Evolutionary conservation across 2,329 filamentous ascomycete genomes (phyloP), one percentile per base, ranked within the genome.

Genomic region (Nemania sp.): DNA sequence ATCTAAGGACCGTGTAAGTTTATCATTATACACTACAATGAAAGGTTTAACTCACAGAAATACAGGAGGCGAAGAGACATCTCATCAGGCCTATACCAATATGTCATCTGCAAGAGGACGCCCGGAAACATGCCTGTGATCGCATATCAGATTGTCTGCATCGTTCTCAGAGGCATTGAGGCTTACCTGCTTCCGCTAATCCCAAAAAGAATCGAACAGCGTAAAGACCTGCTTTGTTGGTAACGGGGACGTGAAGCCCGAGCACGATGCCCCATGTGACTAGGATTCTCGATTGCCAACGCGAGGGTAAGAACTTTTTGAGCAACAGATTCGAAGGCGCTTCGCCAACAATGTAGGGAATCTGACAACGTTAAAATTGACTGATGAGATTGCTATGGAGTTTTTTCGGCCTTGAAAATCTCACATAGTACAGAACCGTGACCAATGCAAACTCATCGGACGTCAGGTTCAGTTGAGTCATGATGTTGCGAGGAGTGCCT

Each of bases 61-160:
- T 75, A 78, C 3, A 78, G 62, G 0, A 79, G 59, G 7, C 76
- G 70, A 2, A 74, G 64, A 12, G 73, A 72, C 70, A 78, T 74
- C 53, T 78, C 76, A 48, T 79, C 76, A 0, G 75, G 73, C 4
- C 76, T 66, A 52, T 78, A 78, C 75, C 76, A 79, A 53, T 77
- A 77, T 1, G 70, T 73, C 66, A 77, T 69, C 52, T 77, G 75
- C 5, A 77, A 49, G 14, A 76, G 68, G 8, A 77, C 67, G 0
- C 74, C 73, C 1, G 75, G 73, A 47, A 73, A 76, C 64, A 73
- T 34, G 71, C 67, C 63, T 70, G 48, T 9, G 9, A 11, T 23
- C 19, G 1, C 6, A 30, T 58, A 33, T 56, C 11, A 56, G 44
- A 31, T 22, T 26, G 22, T 69, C 63, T 12, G 4, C 12, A 3